phyloP scores from a whole-genome alignment of 139 green algal genomes.

The Pycnococcus provasolii region DNA sequence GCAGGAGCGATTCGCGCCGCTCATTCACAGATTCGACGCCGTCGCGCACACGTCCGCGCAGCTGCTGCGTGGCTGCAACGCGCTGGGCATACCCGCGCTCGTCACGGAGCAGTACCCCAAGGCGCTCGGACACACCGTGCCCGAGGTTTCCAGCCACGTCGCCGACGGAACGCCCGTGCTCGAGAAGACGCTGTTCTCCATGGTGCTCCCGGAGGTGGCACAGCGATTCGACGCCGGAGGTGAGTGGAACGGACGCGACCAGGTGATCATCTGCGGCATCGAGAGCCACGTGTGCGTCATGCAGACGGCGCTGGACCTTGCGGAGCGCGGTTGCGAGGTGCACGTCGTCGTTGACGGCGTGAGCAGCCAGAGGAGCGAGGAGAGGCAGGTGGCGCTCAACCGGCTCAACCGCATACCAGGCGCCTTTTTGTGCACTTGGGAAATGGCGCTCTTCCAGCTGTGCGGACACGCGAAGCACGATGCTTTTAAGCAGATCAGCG shows the following conservation, averaged over 20 bases:
- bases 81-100: conserved; percentile 54
- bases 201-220: conserved; percentile 13
- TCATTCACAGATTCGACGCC: conserved; percentile 47
- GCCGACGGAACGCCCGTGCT: neutral
- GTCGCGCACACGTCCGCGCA: conserved; percentile 47
- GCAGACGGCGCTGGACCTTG: conserved; percentile 63
- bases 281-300: conserved; percentile 85
- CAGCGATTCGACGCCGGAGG: neutral
- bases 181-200: conserved; percentile 33
- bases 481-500: conserved; percentile 57
- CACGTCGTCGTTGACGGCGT: conserved; percentile 71
- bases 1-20: conserved; percentile 55
- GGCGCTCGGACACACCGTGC: conserved; percentile 52
- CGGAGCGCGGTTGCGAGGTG: conserved; percentile 36
- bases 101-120: conserved; percentile 81
- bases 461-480: conserved; percentile 46
- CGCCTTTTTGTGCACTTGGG: conserved; percentile 40
- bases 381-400: conserved; percentile 53
- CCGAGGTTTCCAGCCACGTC: neutral
- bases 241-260: conserved; percentile 1
- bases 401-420: conserved; percentile 27
- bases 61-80: conserved; percentile 45
- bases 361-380: conserved; percentile 42
- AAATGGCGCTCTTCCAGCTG: conserved; percentile 66
- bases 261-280: conserved; percentile 68